Base-by-base conservation (phyloP, 1,284 basidiomycete species). In the Exobasidium cylindrosporum region DNA sequence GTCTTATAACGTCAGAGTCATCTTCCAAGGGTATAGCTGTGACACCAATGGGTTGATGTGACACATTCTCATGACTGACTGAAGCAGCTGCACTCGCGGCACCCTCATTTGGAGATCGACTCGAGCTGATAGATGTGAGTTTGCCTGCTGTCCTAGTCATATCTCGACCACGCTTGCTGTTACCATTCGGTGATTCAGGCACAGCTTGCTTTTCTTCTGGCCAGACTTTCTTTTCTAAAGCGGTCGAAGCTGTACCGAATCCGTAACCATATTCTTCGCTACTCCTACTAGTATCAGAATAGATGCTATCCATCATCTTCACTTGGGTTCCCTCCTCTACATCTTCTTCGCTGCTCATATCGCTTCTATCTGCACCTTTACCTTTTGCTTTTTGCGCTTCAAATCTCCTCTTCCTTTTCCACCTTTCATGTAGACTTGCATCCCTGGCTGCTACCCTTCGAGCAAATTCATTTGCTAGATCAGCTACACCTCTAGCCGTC, bases 401-500 rank as follows among this genome's bases (percentile, higher is more conserved):
- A 40, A 7, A 10, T 40, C 10, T 17, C 35, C 35, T 40, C 35
- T 40, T 40, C 17, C 35, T 40, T 17, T 40, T 40, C 47, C 4
- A 50, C 4, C 21, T 28, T 24, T 50, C 13, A 4, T 55, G 21
- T 44, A 3, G n/a, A 3, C 53, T 21, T 31, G 53, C 53, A 4
- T 55, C 53, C 17, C 53, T 43, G 3, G 4, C 21, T 24, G 47
- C 47, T 28, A 28, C 4, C 5, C 26, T 21, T 50, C 26, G n/a
- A 6, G 21, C 53, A 21, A 31, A 26, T 26, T 55, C 21, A 23
- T 26, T 32, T 4, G 53, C 53, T 23, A 55, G 53, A 4, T 44
- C 40, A 23, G 53, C 53, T 4, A 55, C 53, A 44, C 53, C 32
- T 32, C 30, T 35, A 31, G 53, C 53, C 14, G 53, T 29, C 30